phyloP scores from a whole-genome alignment of 192 early-diverging fungal genomes.

The Pecoramyces ruminantium region DNA sequence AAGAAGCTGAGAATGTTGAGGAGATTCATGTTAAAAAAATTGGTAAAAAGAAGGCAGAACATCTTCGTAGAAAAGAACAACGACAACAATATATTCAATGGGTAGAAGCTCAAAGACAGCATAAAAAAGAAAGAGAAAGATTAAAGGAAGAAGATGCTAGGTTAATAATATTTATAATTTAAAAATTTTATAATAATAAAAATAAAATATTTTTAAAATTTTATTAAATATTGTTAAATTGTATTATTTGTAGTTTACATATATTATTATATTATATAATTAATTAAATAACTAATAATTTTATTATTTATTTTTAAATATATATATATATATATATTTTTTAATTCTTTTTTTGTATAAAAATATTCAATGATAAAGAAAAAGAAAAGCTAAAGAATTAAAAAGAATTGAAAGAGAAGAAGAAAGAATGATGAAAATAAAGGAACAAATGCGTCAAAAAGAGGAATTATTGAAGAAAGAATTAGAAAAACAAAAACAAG shows the following conservation, averaged over 20 bases:
- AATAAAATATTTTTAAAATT: too few species aligned
- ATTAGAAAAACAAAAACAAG: not conserved
- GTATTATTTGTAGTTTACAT: too few species aligned
- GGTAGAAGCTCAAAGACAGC: not conserved
- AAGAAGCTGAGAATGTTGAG: not conserved
- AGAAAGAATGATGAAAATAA: not conserved
- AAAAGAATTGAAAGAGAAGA: not conserved
- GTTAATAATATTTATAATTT: not conserved
- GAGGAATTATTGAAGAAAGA: not conserved
- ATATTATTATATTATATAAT: too few species aligned
- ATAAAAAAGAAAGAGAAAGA: not conserved
- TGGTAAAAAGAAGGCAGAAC: not conserved
- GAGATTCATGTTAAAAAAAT: not conserved
- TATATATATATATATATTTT: too few species aligned
- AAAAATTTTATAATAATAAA: too few species aligned
- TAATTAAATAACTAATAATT: too few species aligned
- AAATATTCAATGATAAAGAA: too few species aligned
- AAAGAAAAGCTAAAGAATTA: not conserved
- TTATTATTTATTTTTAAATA: too few species aligned
- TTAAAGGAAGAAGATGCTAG: not conserved
- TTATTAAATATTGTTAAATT: too few species aligned
- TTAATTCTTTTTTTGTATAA: too few species aligned
- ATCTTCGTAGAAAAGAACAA: not conserved
- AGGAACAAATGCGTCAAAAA: not conserved
- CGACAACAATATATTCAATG: not conserved